Conservation (phyloP, 2,329 filamentous ascomycete genomes). For the Macrophomina pseudophaseolina region DNA sequence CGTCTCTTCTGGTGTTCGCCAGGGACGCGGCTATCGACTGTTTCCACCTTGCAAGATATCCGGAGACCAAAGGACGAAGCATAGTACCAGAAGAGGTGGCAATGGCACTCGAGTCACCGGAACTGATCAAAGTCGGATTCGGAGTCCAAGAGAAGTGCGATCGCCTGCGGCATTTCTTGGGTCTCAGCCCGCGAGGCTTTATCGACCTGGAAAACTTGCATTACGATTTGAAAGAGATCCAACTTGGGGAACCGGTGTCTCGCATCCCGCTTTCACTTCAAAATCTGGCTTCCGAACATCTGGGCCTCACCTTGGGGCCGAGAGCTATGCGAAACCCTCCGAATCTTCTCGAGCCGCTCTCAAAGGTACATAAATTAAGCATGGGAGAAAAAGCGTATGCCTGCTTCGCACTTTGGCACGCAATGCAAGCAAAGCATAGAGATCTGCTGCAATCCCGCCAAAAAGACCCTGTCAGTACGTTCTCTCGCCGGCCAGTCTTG, state of each 20-base stretch:
- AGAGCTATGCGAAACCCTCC: not conserved
- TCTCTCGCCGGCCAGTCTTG: no score
- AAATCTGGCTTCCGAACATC: not conserved
- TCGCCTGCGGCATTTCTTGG: constrained; percentile 71
- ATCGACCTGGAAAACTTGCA: constrained; percentile 66
- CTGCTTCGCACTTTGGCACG: not conserved
- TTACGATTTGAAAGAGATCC: not conserved
- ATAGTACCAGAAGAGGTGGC: constrained; percentile 69
- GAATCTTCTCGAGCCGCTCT: not conserved
- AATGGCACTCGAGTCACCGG: constrained; percentile 71
- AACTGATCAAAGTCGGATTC: constrained; percentile 77
- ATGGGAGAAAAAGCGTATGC: not conserved
- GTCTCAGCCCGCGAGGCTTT: constrained; percentile 67
- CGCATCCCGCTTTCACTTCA: not conserved
- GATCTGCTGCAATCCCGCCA: not conserved
- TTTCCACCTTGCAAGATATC: constrained; percentile 70
- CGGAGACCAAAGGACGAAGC: constrained; percentile 46
- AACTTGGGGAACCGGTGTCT: not conserved
- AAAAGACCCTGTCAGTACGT: not conserved
- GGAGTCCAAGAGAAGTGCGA: constrained; percentile 69
- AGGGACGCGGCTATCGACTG: constrained; percentile 76
- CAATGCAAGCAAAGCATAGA: not conserved
- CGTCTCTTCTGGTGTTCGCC: constrained; percentile 83
- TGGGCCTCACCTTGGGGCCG: not conserved
- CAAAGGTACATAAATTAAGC: not conserved